Evolutionary conservation across 441 rosid genomes (phyloP).

Genomic region (Manihot esculenta): DNA sequence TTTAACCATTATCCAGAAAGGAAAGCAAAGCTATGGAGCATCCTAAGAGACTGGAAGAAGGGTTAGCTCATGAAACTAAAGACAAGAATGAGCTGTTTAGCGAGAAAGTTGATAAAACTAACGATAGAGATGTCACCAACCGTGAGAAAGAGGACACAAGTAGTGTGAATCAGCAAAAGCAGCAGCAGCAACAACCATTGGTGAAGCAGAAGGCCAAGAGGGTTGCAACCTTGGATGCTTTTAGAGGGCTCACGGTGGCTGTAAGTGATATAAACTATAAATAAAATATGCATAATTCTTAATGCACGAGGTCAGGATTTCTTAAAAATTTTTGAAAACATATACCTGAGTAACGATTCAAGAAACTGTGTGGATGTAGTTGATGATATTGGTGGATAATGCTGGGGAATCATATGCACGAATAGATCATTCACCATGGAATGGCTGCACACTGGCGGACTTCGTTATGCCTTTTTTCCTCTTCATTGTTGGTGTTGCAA

Average conservation of each 20-base stretch:
- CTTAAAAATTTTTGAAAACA: too few species aligned
- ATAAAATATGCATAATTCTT: too few species aligned
- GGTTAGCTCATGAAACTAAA: slow-evolving; percentile 26
- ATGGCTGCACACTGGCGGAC: slow-evolving; percentile 66
- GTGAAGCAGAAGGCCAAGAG: slow-evolving; percentile 50
- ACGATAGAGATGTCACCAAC: slow-evolving; percentile 8
- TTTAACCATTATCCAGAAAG: background rate
- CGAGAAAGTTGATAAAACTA: slow-evolving; percentile 13
- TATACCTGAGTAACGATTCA: too few species aligned
- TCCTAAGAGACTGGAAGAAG: slow-evolving; percentile 53
- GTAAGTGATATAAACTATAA: slow-evolving; percentile 33
- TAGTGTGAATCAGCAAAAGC: slow-evolving; percentile 26
- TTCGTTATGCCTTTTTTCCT: slow-evolving; percentile 77
- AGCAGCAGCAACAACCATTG: slow-evolving; percentile 21
- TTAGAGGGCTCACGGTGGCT: slow-evolving; percentile 63
- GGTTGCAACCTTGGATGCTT: slow-evolving; percentile 68
- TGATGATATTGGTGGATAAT: slow-evolving; percentile 68
- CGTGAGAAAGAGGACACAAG: slow-evolving; percentile 21
- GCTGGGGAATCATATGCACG: slow-evolving; percentile 51
- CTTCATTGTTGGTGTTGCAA: slow-evolving; percentile 69
- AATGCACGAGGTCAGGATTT: too few species aligned
- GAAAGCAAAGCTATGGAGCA: slow-evolving; percentile 37
- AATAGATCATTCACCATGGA: slow-evolving; percentile 74
- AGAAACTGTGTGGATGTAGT: slow-evolving; percentile 19
- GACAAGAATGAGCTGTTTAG: background rate